Evolutionary conservation across 225 moss, liverwort and hornwort species (phyloP).

Genomic region (Rhytidiadelphus loreus): DNA sequence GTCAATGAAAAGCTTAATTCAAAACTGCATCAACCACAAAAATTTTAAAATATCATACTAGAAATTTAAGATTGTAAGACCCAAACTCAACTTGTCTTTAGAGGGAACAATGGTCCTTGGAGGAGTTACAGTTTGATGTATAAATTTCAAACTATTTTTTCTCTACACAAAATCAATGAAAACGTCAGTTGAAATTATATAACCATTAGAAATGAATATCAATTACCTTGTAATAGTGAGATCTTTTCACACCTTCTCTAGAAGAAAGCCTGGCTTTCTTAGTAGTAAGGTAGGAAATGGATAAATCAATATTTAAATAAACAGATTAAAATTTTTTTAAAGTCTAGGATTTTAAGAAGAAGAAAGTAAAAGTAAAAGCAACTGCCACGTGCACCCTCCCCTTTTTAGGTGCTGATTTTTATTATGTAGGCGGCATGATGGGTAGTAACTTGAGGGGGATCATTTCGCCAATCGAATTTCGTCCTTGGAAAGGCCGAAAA

Average conservation of each 20-base stretch:
- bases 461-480: background rate
- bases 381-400: too few species aligned
- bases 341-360: too few species aligned
- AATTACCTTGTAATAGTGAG: too few species aligned
- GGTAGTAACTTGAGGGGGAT: background rate
- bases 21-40: background rate
- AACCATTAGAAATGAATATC: too few species aligned
- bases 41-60: fast-evolving
- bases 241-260: too few species aligned
- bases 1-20: background rate
- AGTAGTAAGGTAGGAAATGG: too few species aligned
- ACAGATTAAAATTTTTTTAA: too few species aligned
- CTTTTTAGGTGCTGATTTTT: background rate
- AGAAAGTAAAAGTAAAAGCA: too few species aligned
- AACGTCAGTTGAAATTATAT: background rate
- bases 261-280: too few species aligned
- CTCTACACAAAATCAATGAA: too few species aligned
- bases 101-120: fast-evolving
- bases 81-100: background rate
- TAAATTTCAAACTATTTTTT: background rate
- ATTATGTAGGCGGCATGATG: background rate
- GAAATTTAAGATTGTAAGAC: background rate
- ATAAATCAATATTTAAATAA: too few species aligned
- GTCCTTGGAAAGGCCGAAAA: background rate
- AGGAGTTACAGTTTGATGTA: too few species aligned